These are phyloP conservation scores for Lantana camara DNA, from an alignment of 257 asterid species.

Conservation along the genomic window DNA sequence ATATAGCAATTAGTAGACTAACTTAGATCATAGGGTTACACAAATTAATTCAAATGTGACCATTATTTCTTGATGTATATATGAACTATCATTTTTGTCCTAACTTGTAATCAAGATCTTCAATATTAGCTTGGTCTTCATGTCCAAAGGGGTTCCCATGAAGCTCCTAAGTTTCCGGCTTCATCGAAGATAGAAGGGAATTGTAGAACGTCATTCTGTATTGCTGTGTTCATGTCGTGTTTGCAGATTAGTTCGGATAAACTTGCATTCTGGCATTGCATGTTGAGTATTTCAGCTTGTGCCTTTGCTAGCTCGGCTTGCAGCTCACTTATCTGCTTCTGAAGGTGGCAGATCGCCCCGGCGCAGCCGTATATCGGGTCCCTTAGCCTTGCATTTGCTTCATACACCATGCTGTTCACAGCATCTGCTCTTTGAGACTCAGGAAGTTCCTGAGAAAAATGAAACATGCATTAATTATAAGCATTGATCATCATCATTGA, in stretches of 20 bases:
- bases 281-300: slow-evolving; percentile 57
- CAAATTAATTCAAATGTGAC: no score
- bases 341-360: slow-evolving; percentile 64
- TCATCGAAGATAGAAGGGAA: slow-evolving; percentile 30
- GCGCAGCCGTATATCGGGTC: slow-evolving; percentile 78
- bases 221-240: background rate
- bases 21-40: no score
- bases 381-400: slow-evolving; percentile 69
- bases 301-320: slow-evolving; percentile 64
- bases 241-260: slow-evolving; percentile 16
- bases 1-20: no score
- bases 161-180: slow-evolving; percentile 6
- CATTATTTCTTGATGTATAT: no score
- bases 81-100: no score
- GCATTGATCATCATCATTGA: no score
- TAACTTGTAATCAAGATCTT: no score
- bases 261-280: slow-evolving; percentile 53
- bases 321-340: slow-evolving; percentile 55
- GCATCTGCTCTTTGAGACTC: slow-evolving; percentile 73
- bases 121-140: slow-evolving; percentile 5
- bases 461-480: no score
- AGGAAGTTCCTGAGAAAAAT: slow-evolving; percentile 48
- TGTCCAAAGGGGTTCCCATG: slow-evolving; percentile 39
- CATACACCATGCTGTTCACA: slow-evolving; percentile 76
- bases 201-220: background rate